A percentile compares a stretch with the other conserved stretches of the same genome.
Evolutionary conservation across 164 flowering plant genomes (phyloP).

Genomic region (Dillenia turbinata): DNA sequence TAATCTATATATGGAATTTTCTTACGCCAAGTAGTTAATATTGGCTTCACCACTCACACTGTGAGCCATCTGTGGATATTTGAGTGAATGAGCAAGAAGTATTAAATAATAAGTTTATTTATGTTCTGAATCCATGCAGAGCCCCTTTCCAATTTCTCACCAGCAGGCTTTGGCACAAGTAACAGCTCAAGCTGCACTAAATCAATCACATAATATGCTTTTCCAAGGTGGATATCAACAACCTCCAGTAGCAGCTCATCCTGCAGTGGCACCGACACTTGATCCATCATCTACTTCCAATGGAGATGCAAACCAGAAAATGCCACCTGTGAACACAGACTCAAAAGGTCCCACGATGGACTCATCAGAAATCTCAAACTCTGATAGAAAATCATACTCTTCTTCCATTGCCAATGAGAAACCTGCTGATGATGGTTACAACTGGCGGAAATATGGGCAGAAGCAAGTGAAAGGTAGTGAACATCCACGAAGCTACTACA

Average conservation of each 20-base stretch:
- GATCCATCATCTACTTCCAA: constrained; percentile 20
- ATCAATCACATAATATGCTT: constrained; percentile 44
- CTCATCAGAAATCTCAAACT: constrained; percentile 35
- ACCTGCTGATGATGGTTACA: constrained; percentile 79
- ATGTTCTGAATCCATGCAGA: constrained; percentile 27
- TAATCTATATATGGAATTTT: no score
- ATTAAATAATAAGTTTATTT: no score
- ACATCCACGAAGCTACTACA: constrained; percentile 89
- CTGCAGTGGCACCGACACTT: constrained; percentile 21
- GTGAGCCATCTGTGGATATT: no score
- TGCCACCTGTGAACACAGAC: constrained; percentile 29
- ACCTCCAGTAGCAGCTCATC: constrained; percentile 23
- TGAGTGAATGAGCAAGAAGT: no score
- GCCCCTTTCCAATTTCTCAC: constrained; percentile 87
- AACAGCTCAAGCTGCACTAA: constrained; percentile 82
- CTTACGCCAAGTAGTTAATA: no score
- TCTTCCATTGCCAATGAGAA: constrained; percentile 42
- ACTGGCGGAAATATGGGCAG: constrained; percentile 98
- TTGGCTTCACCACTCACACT: no score
- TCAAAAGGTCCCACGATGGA: constrained; percentile 25
- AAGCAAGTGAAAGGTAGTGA: constrained; percentile 94
- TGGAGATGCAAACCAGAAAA: constrained; percentile 31
- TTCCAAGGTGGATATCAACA: constrained; percentile 39
- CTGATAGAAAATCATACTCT: constrained; percentile 47
- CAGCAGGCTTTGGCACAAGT: constrained; percentile 95